Percentiles rank a stretch among this genome's conserved stretches.
phyloP scores from a whole-genome alignment of 305 asterid species.

The Fraxinus baroniana region DNA sequence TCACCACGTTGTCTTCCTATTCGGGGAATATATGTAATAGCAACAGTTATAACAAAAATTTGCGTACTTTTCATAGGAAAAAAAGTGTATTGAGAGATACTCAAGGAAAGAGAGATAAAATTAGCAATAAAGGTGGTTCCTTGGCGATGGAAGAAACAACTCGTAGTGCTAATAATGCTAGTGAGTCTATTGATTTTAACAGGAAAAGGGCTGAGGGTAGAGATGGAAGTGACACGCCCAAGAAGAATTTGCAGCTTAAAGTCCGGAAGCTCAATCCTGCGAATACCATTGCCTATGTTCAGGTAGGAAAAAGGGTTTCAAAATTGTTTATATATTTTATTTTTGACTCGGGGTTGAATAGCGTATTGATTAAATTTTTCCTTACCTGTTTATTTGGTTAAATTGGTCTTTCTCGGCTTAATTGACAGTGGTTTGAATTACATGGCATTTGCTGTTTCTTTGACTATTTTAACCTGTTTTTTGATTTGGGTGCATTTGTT shows the following conservation, averaged over 20 bases:
- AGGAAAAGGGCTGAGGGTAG: constrained; percentile 77
- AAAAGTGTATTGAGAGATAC: constrained; percentile 30
- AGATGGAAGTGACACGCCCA: constrained; percentile 53
- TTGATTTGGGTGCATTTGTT: neutral
- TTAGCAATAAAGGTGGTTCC: constrained; percentile 31
- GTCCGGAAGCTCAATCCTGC: constrained; percentile 68
- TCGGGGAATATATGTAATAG: constrained; percentile 33
- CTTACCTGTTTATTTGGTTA: neutral
- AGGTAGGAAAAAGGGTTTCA: constrained; percentile 34
- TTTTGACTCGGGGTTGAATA: neutral
- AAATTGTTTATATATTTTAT: neutral
- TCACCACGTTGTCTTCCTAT: constrained; percentile 37
- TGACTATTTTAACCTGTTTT: neutral
- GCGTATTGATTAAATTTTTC: neutral
- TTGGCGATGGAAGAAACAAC: constrained; percentile 43
- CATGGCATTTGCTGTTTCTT: neutral
- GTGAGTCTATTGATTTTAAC: constrained; percentile 53
- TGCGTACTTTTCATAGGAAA: constrained; percentile 40
- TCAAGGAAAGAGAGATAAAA: constrained; percentile 28
- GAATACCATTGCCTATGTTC: constrained; percentile 73
- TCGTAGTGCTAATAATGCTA: constrained; percentile 13
- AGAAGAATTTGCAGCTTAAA: constrained; percentile 64
- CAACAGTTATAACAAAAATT: constrained; percentile 12
- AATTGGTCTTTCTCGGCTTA: neutral
- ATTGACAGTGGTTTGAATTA: neutral